Conservation (phyloP, 495 filamentous ascomycete genomes). For the Aspergillus nidulans region DNA sequence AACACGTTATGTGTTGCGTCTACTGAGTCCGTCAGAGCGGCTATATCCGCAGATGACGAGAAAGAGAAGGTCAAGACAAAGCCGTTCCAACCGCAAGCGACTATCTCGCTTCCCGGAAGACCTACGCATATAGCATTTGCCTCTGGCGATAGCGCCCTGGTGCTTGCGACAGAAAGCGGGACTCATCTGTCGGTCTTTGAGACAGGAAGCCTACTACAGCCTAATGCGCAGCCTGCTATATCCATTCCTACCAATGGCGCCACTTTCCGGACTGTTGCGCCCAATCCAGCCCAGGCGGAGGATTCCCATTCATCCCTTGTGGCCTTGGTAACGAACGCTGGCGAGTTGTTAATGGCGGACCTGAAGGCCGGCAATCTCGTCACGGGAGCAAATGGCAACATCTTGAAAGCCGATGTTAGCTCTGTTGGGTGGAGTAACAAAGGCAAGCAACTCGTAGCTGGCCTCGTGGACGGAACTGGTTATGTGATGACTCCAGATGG, state of each 20-base stretch:
- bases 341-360: conserved; percentile 79
- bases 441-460: conserved; percentile 90
- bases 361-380: conserved; percentile 60
- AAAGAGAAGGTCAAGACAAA: conserved; percentile 58
- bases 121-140: conserved; percentile 90
- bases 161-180: conserved; percentile 77
- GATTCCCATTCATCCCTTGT: conserved; percentile 46
- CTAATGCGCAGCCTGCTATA: conserved; percentile 60
- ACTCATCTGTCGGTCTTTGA: conserved; percentile 82
- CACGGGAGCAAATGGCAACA: conserved; percentile 57
- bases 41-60: conserved; percentile 56
- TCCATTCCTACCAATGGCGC: conserved; percentile 73
- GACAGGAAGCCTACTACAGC: conserved; percentile 58
- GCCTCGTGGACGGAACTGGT: conserved; percentile 73
- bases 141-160: conserved; percentile 74
- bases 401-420: conserved; percentile 70
- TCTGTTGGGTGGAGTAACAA: conserved; percentile 87
- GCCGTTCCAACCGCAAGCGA: conserved; percentile 68
- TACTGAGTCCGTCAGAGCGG: conserved; percentile 72
- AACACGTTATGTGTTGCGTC: conserved; percentile 70
- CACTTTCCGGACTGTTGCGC: conserved; percentile 66
- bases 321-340: conserved; percentile 73
- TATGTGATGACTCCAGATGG: conserved; percentile 83
- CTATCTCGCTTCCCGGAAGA: conserved; percentile 64
- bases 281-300: conserved; percentile 70